Evolutionary conservation across 2,329 filamentous ascomycete species (phyloP).

Genomic region (Dissoconium aciculare): DNA sequence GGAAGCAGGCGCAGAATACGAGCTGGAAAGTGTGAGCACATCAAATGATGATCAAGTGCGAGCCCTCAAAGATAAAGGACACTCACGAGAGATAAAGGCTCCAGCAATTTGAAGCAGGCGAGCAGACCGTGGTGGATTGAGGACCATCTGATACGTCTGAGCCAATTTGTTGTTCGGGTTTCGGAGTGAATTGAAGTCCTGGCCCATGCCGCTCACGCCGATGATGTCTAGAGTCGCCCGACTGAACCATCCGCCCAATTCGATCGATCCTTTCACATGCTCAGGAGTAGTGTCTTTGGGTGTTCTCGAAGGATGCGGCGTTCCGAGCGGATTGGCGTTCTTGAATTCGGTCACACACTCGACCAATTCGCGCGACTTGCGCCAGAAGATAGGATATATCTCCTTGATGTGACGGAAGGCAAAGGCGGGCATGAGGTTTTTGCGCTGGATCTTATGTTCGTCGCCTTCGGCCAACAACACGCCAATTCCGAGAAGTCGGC

Average conservation of each 20-base stretch:
- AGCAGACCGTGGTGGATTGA: conserved; percentile 35
- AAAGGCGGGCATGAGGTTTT: conserved; percentile 35
- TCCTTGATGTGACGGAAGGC: conserved; percentile 37
- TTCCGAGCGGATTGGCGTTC: background rate
- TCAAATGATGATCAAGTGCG: too few relatives aligned
- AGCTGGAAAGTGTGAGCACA: too few relatives aligned
- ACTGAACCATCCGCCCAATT: conserved; percentile 33
- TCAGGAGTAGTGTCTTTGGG: conserved; percentile 8
- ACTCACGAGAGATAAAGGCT: conserved; percentile 10
- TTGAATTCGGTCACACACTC: conserved; percentile 3
- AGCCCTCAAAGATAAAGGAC: too few relatives aligned
- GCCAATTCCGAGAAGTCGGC: conserved; percentile 52
- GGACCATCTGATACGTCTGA: conserved; percentile 37
- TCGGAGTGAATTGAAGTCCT: conserved; percentile 39
- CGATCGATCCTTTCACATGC: conserved; percentile 25
- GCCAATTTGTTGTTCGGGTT: conserved; percentile 39
- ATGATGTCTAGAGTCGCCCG: conserved; percentile 45
- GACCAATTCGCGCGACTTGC: conserved; percentile 21
- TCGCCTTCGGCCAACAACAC: conserved; percentile 77
- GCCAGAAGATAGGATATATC: conserved; percentile 25
- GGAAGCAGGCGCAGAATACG: conserved; percentile 44
- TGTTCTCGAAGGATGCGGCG: too few relatives aligned
- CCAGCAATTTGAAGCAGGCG: conserved; percentile 43
- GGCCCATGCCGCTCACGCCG: conserved; percentile 41
- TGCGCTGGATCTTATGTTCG: conserved; percentile 55